These are phyloP conservation scores for Delonix regia DNA, from an alignment of 306 rosid species.

Conservation along the genomic window DNA sequence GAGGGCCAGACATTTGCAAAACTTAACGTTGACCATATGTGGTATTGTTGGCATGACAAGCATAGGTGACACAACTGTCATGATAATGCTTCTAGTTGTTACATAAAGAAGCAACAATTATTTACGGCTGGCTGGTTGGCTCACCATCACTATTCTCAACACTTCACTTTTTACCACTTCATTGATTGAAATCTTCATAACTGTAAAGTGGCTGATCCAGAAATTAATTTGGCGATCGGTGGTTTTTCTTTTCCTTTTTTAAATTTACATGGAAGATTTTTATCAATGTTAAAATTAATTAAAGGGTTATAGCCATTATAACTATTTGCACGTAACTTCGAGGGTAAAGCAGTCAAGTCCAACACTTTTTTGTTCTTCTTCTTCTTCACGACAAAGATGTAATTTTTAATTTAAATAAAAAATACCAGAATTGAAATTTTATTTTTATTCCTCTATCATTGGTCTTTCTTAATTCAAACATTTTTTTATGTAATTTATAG, in stretches of 20 bases:
- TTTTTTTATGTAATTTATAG: too few species aligned
- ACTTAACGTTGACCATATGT: neutral
- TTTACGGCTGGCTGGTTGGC: neutral
- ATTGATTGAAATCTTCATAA: neutral
- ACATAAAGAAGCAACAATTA: neutral
- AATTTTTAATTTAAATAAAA: too few species aligned
- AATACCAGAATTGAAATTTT: too few species aligned
- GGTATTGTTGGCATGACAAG: neutral
- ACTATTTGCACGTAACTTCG: neutral
- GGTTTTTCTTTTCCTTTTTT: neutral
- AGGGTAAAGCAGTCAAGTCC: neutral
- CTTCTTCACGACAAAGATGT: too few species aligned
- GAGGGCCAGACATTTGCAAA: neutral
- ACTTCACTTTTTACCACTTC: neutral
- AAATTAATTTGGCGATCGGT: neutral
- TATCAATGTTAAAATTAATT: too few species aligned
- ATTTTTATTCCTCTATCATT: too few species aligned
- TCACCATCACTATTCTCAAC: neutral
- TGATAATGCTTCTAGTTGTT: neutral
- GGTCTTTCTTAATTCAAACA: too few species aligned
- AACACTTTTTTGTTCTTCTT: neutral
- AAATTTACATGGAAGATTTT: neutral
- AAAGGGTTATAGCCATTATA: too few species aligned
- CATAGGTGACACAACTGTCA: neutral
- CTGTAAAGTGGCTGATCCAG: neutral